Base-by-base conservation (phyloP, 495 filamentous ascomycete genomes). In the Aspergillus nanangensis region DNA sequence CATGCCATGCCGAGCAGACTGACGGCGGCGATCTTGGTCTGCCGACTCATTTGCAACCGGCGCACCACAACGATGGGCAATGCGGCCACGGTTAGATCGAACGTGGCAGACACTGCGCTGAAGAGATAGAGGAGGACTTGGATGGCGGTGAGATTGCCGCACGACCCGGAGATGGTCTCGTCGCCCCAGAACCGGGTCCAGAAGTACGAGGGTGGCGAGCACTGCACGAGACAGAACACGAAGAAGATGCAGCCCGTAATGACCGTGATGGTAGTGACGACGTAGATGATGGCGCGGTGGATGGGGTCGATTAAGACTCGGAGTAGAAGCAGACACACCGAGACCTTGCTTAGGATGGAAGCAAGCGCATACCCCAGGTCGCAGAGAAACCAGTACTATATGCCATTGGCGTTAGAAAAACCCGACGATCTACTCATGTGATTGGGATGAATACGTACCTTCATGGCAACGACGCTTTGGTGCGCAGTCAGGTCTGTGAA, bases 311-410 rank as follows among this genome's bases (percentile, higher is more conserved):
- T 40, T 7, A 52, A 50, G 8, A 63, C 51, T 3, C 60, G 51
- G 29, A 63, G 48, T 9, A 60, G 49, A 36, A 60, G 55, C 32
- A 55, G 43, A 17, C 48, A 47, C 3, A 60, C 56, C 19, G 60
- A 60, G 11, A 56, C 18, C 23, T 53, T 52, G n/a, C 50, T 51
- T 3, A 56, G 47, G 5, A 48, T 55, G 8, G 42, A 52, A 1
- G 56, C 48, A 17, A 59, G 11, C 4, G 49, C 32, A 25, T 50
- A 53, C 10, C 44, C 31, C n/a, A 50, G 18, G 8, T 53, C 29
- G 32, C 52, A 51, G 9, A 62, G n/a, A 20, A 44, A 44, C 46
- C 51, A 53, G 25, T 52, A 52, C 49, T 52, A 27, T 13, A 8
- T 11, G 11, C 39, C 4, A 8, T 11, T 3, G n/a, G 1, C 32